Base-by-base conservation (phyloP, 129 eudicot species). In the Tanacetum coccineum region DNA sequence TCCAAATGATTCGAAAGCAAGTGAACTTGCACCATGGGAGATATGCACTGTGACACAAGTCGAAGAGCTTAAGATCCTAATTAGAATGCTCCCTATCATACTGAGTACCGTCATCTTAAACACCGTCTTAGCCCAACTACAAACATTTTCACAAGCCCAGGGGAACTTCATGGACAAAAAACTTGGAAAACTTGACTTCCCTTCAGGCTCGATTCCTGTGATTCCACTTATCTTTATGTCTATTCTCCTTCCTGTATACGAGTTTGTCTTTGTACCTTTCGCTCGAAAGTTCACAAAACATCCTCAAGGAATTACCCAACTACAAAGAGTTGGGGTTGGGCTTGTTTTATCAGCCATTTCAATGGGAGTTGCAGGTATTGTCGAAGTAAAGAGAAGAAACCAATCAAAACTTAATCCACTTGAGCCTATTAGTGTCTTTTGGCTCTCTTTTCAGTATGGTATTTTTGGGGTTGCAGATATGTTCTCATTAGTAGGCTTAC, bases 71-170 rank as follows among this genome's bases (percentile, higher is more conserved):
- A 88, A 88, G 70, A 64, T 83, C 76, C 65, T 88, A 51, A 75
- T 90, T 50, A 76, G 96, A 77, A 88, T 88, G 96, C 25, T 88
- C 10, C 96, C 96, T 0, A 85, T 88, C 64, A 80, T 88, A 70
- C 72, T 71, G 30, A 88, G 96, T 79, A 88, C 96, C 3, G 83
- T 88, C 62, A 60, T 88, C 48, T 74, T 88, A 79, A 88, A 88
- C 82, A 88, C 96, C 11, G 83, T 89, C 62, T 71, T 88, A 79
- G 96, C 96, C 19, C 96, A 88, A 65, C 87, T 88, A 46, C 96
- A 85, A 52, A 88, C 96, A 59, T 88, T 85, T 80, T 88, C 93
- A 26, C 81, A 82, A 28, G 83, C 81, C 54, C 96, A 88, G 72
- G 87, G 92, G 22, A 68, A 66, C 57, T 40, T 69, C 42, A 82